Evolutionary conservation across 2,329 filamentous ascomycete species (phyloP), one percentile per base, ranked within the genome.

Genomic region (Sporothrix phasma): DNA sequence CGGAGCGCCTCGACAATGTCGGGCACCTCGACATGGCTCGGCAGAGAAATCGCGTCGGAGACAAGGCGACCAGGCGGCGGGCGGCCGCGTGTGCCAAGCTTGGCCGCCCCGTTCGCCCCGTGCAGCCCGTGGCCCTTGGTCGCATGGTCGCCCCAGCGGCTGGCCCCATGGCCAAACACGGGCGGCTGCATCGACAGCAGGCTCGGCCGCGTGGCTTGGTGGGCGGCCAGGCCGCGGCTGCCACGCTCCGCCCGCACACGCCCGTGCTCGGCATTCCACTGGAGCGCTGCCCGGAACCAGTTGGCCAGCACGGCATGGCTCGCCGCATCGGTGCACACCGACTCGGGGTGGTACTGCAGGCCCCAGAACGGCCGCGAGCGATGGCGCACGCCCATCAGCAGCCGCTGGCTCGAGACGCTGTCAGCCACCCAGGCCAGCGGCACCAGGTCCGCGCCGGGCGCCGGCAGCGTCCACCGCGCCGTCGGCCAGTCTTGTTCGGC

Each of bases 301-400:
- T 89, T 90, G 60, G 74, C 74, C 41, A 96, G 79, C 29, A 96
- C 79, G 15, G 77, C 76, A 22, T 81, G 82, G 1, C 88, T 87
- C 3, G 79, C 81, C 3, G 79, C 76, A 45, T 90, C 88, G 3
- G 92, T 95, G 73, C 91, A 96, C 15, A 91, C 84, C 0, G 90
- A 96, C 74, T 97, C 92, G 0, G 92, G 92, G 71, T 96, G 92
- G 70, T 94, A 96, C 72, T 96, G 92, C 19, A 96, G 80, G 0
- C 89, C 92, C 87, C 89, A 95, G 67, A 93, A 89, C 0, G 92
- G 92, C 68, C 85, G 87, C 0, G 68, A 71, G 19, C 73, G 75
- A 73, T 96, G 91, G 67, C 80, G 84, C 17, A 87, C 84, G 0
- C 83, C 89, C 90, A 95, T 95, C n/a, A 94, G 74, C 3, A 92